Base-by-base conservation (phyloP, 129 eudicot genomes). In the Kitagawia praeruptora region DNA sequence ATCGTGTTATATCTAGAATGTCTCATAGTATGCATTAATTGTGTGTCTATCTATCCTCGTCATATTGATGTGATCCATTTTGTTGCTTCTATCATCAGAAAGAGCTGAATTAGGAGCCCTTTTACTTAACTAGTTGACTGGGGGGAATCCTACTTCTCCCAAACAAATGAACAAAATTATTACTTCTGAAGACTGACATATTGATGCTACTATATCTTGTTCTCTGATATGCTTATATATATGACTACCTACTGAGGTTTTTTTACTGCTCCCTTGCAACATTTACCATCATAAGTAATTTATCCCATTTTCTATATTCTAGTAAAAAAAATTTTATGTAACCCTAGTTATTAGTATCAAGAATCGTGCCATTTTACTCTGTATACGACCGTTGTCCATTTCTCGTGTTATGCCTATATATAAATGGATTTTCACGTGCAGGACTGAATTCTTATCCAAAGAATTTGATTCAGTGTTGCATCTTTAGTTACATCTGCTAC, bases 391-490 rank as follows among this genome's bases (percentile, higher is more conserved):
- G 38, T 63, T 25, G 14, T n/a, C 16, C 0, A 3, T 25, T 63
- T 45, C 1, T 3, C 38, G 31, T n/a, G 67, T 58, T 23, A 58
- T 23, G 42, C 6, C 42, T 40, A 45, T 45, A 45, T 45, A 8
- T 45, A 45, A 8, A 8, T 12, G 5, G 40, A 14, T 28, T 28
- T 64, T 25, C 39, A 64, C 19, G 3, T 64, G 71, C 71, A 64
- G 71, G 71, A 25, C 39, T 64, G 71, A 64, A 64, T 64, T 64
- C 38, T 64, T 64, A 39, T 64, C 38, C 19, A 64, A 64, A 28
- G 71, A 64, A 25, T 64, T 64, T 64, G 71, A 64, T 4, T 64
- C 71, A 38, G 71, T 64, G 71, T 64, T 64, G 39, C 71, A 64
- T 64, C 39, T 64, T 45, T 64, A 64, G 7, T 40, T 13, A 61